Evolutionary conservation across 2,329 filamentous ascomycete genomes (phyloP).

Genomic region (Calonectria ilicicola): DNA sequence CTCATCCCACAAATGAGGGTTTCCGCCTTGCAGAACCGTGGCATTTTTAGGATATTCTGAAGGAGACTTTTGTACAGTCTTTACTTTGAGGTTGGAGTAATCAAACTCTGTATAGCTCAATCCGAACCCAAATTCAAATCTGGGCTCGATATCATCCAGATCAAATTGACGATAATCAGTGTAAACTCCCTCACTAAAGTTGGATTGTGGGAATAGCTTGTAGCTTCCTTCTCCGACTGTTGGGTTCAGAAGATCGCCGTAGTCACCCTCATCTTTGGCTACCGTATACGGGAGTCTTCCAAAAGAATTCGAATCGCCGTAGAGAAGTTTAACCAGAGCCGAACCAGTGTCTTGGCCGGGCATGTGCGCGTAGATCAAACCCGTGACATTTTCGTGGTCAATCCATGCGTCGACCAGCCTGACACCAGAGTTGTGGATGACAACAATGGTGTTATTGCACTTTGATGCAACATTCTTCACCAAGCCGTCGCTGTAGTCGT

Average conservation of each 20-base stretch:
- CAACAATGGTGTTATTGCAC: not conserved
- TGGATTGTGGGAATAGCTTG: not conserved
- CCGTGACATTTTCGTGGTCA: not conserved
- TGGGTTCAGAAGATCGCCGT: not conserved
- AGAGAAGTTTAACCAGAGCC: not conserved
- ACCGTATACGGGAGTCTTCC: not conserved
- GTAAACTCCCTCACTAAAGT: not conserved
- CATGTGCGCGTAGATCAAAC: not conserved
- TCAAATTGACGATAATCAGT: conserved; percentile 6
- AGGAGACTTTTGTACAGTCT: not conserved
- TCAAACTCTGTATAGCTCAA: conserved; percentile 1
- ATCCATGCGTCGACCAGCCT: not conserved
- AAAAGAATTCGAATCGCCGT: not conserved
- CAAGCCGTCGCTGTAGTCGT: conserved; percentile 8
- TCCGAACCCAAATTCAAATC: conserved; percentile 2
- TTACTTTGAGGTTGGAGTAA: not conserved
- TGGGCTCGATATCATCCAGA: not conserved
- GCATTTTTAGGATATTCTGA: not conserved
- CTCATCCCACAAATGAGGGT: not conserved
- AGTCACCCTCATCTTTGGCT: not conserved
- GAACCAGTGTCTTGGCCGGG: not conserved
- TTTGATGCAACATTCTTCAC: not conserved
- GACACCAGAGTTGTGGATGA: not conserved
- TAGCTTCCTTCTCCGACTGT: not conserved
- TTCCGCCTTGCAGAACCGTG: not conserved